Conservation (phyloP, 768 basidiomycete genomes). For the Phallus indusiatus region DNA sequence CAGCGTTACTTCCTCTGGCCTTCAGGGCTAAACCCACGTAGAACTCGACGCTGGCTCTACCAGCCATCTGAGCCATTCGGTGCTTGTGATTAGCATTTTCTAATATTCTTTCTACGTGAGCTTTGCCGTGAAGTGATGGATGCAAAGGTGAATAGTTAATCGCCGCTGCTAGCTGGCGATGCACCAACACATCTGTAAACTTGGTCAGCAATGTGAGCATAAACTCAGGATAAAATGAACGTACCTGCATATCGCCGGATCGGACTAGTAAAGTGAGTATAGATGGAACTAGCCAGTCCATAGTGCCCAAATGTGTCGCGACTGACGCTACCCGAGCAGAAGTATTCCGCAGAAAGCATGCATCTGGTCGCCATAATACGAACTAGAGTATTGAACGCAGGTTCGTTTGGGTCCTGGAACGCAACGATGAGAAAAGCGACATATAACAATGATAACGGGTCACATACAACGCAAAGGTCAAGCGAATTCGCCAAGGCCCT, state of each 20-base stretch:
- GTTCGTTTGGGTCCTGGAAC: slow-evolving; percentile 64
- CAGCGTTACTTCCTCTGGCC: slow-evolving; percentile 36
- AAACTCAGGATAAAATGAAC: slow-evolving; percentile 12
- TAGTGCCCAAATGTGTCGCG: slow-evolving; percentile 94
- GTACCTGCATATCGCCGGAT: slow-evolving; percentile 91
- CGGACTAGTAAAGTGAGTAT: slow-evolving; percentile 97
- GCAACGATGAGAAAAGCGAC: slow-evolving; percentile 3
- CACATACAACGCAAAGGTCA: slow-evolving; percentile 74
- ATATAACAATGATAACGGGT: not conserved
- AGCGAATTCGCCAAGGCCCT: slow-evolving; percentile 81
- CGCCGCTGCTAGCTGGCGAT: slow-evolving; percentile 87
- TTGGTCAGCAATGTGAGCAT: not conserved
- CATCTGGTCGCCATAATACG: slow-evolving; percentile 99
- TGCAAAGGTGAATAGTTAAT: slow-evolving; percentile 80
- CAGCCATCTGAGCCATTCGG: slow-evolving; percentile 95
- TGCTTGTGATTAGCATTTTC: slow-evolving; percentile 86
- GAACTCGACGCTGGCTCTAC: slow-evolving; percentile 93
- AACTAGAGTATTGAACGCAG: slow-evolving; percentile 94
- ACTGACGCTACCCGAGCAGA: slow-evolving; percentile 89
- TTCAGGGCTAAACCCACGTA: slow-evolving; percentile 92
- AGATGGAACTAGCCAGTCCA: slow-evolving; percentile 93
- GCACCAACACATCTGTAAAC: slow-evolving; percentile 73
- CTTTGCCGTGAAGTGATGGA: slow-evolving; percentile 77
- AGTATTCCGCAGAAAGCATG: slow-evolving; percentile 98
- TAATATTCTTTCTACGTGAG: slow-evolving; percentile 78